Evolutionary conservation across 1,139 yeast species (phyloP), one percentile per base, ranked within the genome.

Genomic region (Debaryomyces robertsiae): DNA sequence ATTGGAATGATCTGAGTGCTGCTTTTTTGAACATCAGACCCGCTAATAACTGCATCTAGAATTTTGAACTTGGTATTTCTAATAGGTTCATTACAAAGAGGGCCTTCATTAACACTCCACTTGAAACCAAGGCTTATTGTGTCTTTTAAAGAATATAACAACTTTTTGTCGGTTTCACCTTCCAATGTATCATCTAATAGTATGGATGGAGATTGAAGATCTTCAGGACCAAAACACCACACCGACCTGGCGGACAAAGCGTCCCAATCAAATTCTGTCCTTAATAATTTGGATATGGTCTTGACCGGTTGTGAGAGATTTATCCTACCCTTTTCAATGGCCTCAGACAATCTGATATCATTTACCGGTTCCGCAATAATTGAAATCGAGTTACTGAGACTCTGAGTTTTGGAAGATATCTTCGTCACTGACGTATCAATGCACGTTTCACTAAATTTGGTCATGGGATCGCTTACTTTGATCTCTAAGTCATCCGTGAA

Each of bases 71-170:
- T 81, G 4, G 85, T 81, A 42, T 82, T 77, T 42, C 88, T 68
- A 2, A 94, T 73, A 0, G 88, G 84, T 56, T 90, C 97, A 45
- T 86, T 95, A 48, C 95, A 82, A 19, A 94, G 65, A 0, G 98
- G 98, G 0, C 98, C 98, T 53, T 89, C 96, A 42, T 81, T 72
- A 0, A 79, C 73, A 7, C 86, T 83, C 95, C 96, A 88, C 52
- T 77, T 76, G 61, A 91, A 93, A 0, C 98, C 98, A 48, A 82
- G 82, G 4, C 70, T 63, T 0, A 93, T 72, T 1, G 81, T 67
- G 4, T 77, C 80, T 46, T 79, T 82, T 17, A 76, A 68, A 1
- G 69, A 45, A 3, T 55, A 49, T 16, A 89, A 57, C n/a, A 69
- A 45, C 13, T 63, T 61, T 53, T 81, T 79, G 53, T 87, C 86